Percentiles rank a stretch among this genome's conserved stretches.
Conservation (phyloP, 2,329 filamentous ascomycete species). For the Decorospora gaudefroyi region DNA sequence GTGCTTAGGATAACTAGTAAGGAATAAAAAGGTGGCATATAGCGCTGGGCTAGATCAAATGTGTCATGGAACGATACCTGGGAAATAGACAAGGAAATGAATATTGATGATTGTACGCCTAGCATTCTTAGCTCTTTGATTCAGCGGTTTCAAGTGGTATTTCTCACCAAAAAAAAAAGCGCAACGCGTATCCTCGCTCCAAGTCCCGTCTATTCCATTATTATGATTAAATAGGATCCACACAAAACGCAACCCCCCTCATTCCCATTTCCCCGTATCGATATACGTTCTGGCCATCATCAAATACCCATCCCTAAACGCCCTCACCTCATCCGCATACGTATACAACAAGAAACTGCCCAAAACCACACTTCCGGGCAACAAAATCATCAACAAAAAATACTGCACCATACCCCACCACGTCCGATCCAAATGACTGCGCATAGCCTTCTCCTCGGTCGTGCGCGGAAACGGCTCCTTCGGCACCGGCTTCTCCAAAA, state of each 20-base stretch:
- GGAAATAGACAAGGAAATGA: not conserved
- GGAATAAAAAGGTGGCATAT: no score
- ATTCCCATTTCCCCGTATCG: constrained; percentile 8
- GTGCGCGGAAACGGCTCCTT: constrained; percentile 26
- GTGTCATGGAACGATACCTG: not conserved
- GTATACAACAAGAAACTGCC: constrained; percentile 10
- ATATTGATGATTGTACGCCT: no score
- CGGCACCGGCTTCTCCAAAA: constrained; percentile 31
- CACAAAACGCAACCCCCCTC: no score
- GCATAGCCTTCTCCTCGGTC: constrained; percentile 30
- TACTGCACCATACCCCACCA: constrained; percentile 33
- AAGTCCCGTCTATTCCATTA: not conserved
- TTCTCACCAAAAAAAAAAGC: no score
- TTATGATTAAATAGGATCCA: no score
- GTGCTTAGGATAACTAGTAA: no score
- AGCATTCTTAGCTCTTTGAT: no score
- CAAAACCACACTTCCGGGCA: constrained; percentile 19
- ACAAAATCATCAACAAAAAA: constrained; percentile 21
- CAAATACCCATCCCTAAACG: constrained; percentile 17
- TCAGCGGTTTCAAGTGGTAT: no score
- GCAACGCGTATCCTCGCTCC: no score
- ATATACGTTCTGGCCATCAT: constrained; percentile 19
- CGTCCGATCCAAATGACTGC: constrained; percentile 19
- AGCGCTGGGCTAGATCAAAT: no score
- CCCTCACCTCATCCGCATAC: constrained; percentile 16